These are phyloP conservation scores for Termitomyces sp. DNA, from an alignment of 768 basidiomycete species.

Conservation along the genomic window DNA sequence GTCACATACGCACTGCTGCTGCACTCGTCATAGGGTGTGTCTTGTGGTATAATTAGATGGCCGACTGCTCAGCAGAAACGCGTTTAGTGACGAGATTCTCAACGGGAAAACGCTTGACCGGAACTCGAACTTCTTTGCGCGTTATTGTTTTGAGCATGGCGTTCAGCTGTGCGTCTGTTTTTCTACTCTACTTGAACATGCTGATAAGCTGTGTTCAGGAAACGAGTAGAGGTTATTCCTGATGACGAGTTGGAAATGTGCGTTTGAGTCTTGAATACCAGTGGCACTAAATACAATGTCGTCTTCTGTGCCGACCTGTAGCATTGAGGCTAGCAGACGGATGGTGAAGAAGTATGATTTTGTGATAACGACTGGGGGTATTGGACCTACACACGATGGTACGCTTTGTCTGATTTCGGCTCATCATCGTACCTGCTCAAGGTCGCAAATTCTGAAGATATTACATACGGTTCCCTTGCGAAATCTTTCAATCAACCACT, in stretches of 20 bases:
- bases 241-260: constrained; percentile 91
- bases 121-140: constrained; percentile 84
- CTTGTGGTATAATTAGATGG: neutral
- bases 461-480: constrained; percentile 85
- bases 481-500: constrained; percentile 76
- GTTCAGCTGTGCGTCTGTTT: constrained; percentile 56
- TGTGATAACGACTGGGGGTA: constrained; percentile 87
- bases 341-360: constrained; percentile 83
- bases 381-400: constrained; percentile 91
- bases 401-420: constrained; percentile 14
- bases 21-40: constrained; percentile 73
- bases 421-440: neutral
- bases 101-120: constrained; percentile 87
- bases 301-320: constrained; percentile 20
- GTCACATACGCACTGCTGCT: constrained; percentile 67
- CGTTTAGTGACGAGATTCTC: constrained; percentile 76
- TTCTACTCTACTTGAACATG: neutral
- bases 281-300: neutral
- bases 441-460: constrained; percentile 40
- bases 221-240: constrained; percentile 85
- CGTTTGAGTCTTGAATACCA: constrained; percentile 17
- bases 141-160: constrained; percentile 85
- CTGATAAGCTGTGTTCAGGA: constrained; percentile 37
- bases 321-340: constrained; percentile 78
- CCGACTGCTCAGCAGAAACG: neutral